These are phyloP conservation scores for Tillandsia fasciculata DNA, from an alignment of 176 grass and related monocot genomes.

Conservation along the genomic window DNA sequence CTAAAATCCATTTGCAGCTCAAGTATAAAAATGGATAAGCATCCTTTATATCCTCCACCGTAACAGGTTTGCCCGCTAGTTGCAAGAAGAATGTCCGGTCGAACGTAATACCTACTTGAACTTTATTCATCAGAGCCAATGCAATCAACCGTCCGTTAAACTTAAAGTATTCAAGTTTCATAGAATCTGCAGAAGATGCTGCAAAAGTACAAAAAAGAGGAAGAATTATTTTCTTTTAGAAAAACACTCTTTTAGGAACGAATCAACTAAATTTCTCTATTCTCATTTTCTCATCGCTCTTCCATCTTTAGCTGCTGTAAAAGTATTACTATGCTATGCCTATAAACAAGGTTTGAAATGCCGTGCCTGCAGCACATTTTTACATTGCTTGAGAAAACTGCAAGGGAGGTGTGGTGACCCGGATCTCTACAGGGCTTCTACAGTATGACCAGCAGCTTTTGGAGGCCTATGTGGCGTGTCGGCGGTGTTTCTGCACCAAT, in stretches of 20 bases:
- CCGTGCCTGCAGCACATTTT: no score
- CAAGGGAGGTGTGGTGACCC: no score
- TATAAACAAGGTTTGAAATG: no score
- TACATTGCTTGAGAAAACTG: no score
- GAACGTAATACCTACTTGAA: slow-evolving; percentile 21
- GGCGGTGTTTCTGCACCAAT: no score
- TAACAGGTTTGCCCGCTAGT: slow-evolving; percentile 20
- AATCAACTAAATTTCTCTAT: neutral
- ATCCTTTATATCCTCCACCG: slow-evolving; percentile 18
- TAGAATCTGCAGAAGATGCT: slow-evolving; percentile 12
- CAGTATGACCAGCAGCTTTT: no score
- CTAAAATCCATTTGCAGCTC: slow-evolving; percentile 18
- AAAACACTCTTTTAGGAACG: neutral
- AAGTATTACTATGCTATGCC: no score
- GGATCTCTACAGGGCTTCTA: no score
- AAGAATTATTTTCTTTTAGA: no score
- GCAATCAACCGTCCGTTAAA: slow-evolving; percentile 24
- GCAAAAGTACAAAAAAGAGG: neutral
- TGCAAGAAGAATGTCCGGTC: slow-evolving; percentile 25
- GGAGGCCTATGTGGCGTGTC: no score
- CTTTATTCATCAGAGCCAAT: slow-evolving; percentile 23
- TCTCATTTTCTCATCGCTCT: neutral
- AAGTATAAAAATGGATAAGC: slow-evolving; percentile 14
- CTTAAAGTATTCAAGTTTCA: slow-evolving; percentile 13
- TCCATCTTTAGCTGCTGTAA: neutral